A percentile compares a stretch with the other conserved stretches of the same genome.
Evolutionary conservation across 2,329 filamentous ascomycete genomes (phyloP).

Genomic region (Shiraia sp.): DNA sequence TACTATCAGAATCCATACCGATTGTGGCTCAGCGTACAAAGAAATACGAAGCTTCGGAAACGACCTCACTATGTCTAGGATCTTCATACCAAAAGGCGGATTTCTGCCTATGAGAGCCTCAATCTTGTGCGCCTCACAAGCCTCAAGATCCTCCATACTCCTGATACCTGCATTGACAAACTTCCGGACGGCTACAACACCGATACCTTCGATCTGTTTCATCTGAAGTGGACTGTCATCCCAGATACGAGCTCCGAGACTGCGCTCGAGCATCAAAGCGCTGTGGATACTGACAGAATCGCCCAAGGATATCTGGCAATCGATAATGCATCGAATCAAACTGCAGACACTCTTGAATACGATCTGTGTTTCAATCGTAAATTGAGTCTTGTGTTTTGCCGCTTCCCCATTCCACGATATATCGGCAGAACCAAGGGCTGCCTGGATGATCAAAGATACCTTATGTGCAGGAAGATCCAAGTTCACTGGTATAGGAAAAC

Average conservation of each 20-base stretch:
- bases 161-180: constrained; percentile 71
- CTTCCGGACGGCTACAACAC: constrained; percentile 73
- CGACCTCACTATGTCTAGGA: constrained; percentile 65
- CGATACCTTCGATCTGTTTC: constrained; percentile 79
- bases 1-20: constrained; percentile 36
- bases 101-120: constrained; percentile 78
- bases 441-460: constrained; percentile 76
- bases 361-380: constrained; percentile 62
- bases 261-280: constrained; percentile 77
- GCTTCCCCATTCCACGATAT: constrained; percentile 57
- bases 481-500: constrained; percentile 71
- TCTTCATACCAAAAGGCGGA: constrained; percentile 76
- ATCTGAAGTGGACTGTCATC: constrained; percentile 81
- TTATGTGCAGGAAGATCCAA: constrained; percentile 72
- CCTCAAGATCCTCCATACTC: constrained; percentile 71
- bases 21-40: constrained; percentile 54
- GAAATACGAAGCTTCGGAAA: constrained; percentile 72
- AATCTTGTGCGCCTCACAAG: constrained; percentile 69
- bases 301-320: constrained; percentile 65
- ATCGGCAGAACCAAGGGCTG: constrained; percentile 69
- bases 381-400: constrained; percentile 59
- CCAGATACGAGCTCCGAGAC: constrained; percentile 76
- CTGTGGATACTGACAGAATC: constrained; percentile 71
- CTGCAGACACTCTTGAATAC: constrained; percentile 72
- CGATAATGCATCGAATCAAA: constrained; percentile 73